Base-by-base conservation (phyloP, 805 yeast genomes). In the Spathaspora passalidarum region DNA sequence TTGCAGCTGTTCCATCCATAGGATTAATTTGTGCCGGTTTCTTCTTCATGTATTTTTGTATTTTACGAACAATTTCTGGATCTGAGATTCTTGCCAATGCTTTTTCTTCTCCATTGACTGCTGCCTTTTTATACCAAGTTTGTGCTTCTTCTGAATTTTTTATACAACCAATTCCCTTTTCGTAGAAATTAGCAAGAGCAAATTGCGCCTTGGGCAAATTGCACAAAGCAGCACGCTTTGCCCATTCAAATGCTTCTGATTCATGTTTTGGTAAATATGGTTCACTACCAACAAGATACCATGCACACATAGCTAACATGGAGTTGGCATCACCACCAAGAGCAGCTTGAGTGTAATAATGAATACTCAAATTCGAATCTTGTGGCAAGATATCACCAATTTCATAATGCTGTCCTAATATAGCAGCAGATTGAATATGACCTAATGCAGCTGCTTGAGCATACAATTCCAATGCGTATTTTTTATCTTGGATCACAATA, bases 211-310 rank as follows among this genome's bases (percentile, higher is more conserved):
- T 88, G 5, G 88, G 78, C 32, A 77, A 73, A 13, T 88, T 88
- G 34, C 80, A 68, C 36, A 77, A 73, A 0, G 98, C 97, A 0
- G 98, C 92, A 51, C 88, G 75, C 44, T 79, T 69, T 1, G 97
- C 97, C 98, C 98, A 94, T 56, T 88, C 94, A 62, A 84, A 92
- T 1, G 97, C 95, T 65, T 91, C 97, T 44, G 69, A 78, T 45
- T 84, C 86, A 62, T 91, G 92, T 51, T 79, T 79, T 7, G 82
- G 84, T 55, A 94, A 75, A 39, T 79, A 79, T n/a, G 94, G 91
- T 26, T 86, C 91, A 26, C 88, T 83, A 0, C 99, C 99, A 21
- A 89, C 85, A 64, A 92, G 73, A 62, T 92, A 94, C 97, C 98
- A 94, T 1, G 97, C 97, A 63, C 97, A 91, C 70, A 92, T 73